Conservation (phyloP, 306 rosid species). For the Inga leiocalycina region DNA sequence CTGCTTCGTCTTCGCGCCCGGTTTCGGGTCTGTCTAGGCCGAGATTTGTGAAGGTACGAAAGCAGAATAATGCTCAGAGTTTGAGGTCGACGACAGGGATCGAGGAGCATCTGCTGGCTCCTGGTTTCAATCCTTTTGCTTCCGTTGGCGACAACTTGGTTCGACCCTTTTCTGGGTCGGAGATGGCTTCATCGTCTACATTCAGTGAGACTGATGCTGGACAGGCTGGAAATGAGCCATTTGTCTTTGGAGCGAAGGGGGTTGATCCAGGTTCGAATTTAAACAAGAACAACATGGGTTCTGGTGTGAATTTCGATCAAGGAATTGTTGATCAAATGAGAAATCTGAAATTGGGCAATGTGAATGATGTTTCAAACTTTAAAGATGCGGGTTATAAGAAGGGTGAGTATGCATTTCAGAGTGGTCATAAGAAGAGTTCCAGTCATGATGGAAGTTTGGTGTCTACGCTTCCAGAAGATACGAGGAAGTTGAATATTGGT, state of each 20-base stretch:
- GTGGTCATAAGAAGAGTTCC: slow-evolving; percentile 4
- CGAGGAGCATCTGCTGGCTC: slow-evolving; percentile 29
- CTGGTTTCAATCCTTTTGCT: slow-evolving; percentile 58
- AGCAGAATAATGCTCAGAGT: slow-evolving; percentile 51
- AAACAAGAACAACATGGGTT: slow-evolving; percentile 20
- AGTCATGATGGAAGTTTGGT: slow-evolving; percentile 32
- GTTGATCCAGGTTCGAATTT: slow-evolving; percentile 23
- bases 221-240: slow-evolving; percentile 39
- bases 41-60: slow-evolving; percentile 63
- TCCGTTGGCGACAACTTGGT: slow-evolving; percentile 30
- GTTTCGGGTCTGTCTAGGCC: slow-evolving; percentile 63
- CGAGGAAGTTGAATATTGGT: slow-evolving; percentile 59
- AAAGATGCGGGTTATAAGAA: slow-evolving; percentile 24
- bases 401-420: slow-evolving; percentile 27
- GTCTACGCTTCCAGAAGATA: slow-evolving; percentile 55
- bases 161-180: slow-evolving; percentile 25
- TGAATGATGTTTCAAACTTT: slow-evolving; percentile 40
- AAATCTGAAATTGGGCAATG: slow-evolving; percentile 54
- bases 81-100: slow-evolving; percentile 37
- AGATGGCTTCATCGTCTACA: slow-evolving; percentile 24
- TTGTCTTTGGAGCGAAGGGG: slow-evolving; percentile 42
- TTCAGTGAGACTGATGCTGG: slow-evolving; percentile 32
- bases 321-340: slow-evolving; percentile 52
- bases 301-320: slow-evolving; percentile 17
- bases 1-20: slow-evolving; percentile 50